Evolutionary conservation across 208 protist species (phyloP), one percentile per base, ranked within the genome.

Genomic region (Crithidia acanthocephali): DNA sequence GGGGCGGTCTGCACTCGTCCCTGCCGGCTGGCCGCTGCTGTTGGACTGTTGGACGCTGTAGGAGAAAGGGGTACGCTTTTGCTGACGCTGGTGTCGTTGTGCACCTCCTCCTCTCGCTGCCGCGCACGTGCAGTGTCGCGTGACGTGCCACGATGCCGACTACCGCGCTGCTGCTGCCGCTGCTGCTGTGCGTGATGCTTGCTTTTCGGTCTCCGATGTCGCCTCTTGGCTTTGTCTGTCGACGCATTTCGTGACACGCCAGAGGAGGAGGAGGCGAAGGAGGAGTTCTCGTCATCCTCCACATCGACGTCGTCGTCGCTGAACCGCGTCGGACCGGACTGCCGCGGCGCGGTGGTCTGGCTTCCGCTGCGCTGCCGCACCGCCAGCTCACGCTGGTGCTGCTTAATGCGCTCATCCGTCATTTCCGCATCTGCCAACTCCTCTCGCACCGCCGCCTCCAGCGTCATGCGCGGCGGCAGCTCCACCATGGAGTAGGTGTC

Each of bases 401-500:
- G 74, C 61, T 70, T 79, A 13, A 74, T 70, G 51, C 56, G 74
- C 30, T 71, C 61, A 23, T 74, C 68, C 1, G 63, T 60, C 22
- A 76, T 25, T 60, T 74, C 74, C 20, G 30, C 76, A 18, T 67
- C 55, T 0, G 67, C 72, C 20, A 74, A 27, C 27, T 70, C 56
- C 55, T 73, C 74, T 9, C 68, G 25, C 28, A 80, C 67, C 4
- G 72, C 83, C 25, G 72, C 51, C 53, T 83, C 80, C 28, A 91
- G 79, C 10, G 23, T 50, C 28, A 57, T 44, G 27, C 66, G 77
- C 1, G 70, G 70, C 5, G 89, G 89, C 57, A 94, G 63, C 3
- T 73, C 66, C n/a, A 94, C 55, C 52, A 87, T 74, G 13, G 78
- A 85, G 50, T 89, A 92, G 22, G 87, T 89, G 65, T 91, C 81